Percentiles rank a stretch among this genome's conserved stretches.
These are phyloP conservation scores for Aspergillus awamori DNA, from an alignment of 2,329 filamentous ascomycete genomes.

Conservation along the genomic window DNA sequence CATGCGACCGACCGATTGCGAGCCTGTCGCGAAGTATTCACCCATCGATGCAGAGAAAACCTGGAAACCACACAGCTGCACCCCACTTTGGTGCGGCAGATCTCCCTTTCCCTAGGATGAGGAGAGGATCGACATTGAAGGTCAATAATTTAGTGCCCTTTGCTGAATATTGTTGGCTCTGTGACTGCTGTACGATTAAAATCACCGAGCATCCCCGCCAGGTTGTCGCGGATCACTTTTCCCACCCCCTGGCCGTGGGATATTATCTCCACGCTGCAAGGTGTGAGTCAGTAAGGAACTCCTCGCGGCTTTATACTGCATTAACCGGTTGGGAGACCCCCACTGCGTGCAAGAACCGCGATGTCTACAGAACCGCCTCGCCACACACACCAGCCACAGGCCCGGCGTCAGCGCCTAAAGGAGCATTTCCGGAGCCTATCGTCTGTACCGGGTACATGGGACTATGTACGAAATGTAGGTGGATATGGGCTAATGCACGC, in stretches of 20 bases:
- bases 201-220: slow-evolving; percentile 9
- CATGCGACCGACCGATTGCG: slow-evolving; percentile 3
- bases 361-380: not conserved
- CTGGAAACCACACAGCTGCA: slow-evolving; percentile 14
- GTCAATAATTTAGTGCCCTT: slow-evolving; percentile 3
- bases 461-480: slow-evolving; percentile 6
- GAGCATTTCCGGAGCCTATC: slow-evolving; percentile 2
- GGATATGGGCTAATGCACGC: slow-evolving; percentile 6
- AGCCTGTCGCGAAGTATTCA: slow-evolving; percentile 3
- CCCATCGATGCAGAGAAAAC: slow-evolving; percentile 9
- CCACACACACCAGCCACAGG: slow-evolving; percentile 2
- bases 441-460: slow-evolving; percentile 1
- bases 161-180: not conserved
- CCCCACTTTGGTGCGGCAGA: slow-evolving; percentile 15
- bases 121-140: slow-evolving; percentile 1
- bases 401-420: not conserved
- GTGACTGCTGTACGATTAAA: not conserved
- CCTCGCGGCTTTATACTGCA: not conserved
- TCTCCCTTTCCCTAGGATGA: slow-evolving; percentile 9
- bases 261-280: slow-evolving; percentile 5
- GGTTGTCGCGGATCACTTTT: not conserved
- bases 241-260: slow-evolving; percentile 3
- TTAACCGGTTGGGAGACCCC: not conserved
- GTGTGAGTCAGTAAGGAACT: slow-evolving; percentile 6
- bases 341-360: not conserved